Base-by-base conservation (phyloP, 345 rosid genomes). In the Xanthoceras sorbifolium region DNA sequence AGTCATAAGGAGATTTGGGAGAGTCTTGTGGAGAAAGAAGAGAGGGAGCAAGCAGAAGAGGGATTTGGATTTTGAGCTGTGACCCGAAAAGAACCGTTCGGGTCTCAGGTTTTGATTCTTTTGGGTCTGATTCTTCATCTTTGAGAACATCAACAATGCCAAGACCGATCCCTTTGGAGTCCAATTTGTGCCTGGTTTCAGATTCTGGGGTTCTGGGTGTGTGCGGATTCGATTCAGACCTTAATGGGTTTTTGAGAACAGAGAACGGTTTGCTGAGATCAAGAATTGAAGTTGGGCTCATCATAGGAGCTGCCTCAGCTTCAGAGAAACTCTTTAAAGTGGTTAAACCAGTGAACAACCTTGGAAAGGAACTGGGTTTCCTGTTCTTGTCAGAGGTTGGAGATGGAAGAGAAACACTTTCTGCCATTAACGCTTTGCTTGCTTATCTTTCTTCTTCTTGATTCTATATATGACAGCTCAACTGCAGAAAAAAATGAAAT, bases 241-340 rank as follows among this genome's bases (percentile, higher is more conserved):
- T 84, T 69, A 88, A 90, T 1, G 98, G 93, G 78, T 85, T 92
- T 76, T 81, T 93, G 64, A 90, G 76, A 74, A 83, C 84, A 26
- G 91, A 89, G 69, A 91, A 90, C 31, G 95, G 88, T 79, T 91
- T 92, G 68, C 85, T 75, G 7, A 3, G n/a, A 80, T 94, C 98
- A 60, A 94, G 98, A 60, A 88, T 92, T 6, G 98, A 94, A 71
- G 94, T 94, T 32, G 98, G 98, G 68, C 98, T 94, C 63, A 91
- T 87, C 34, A 85, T 79, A 6, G 84, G 28, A 73, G 31, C 78
- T 61, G 48, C 76, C 65, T 90, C 92, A 44, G 84, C 67, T 25
- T 89, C 93, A 29, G 97, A 77, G 78, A 87, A 81, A 65, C 77
- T 80, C 80, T 90, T 90, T 22, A 90, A 81, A 71, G 75, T 71